Evolutionary conservation across 768 basidiomycete species (phyloP), one percentile per base, ranked within the genome.

Genomic region (Paxillus rubicundulus): DNA sequence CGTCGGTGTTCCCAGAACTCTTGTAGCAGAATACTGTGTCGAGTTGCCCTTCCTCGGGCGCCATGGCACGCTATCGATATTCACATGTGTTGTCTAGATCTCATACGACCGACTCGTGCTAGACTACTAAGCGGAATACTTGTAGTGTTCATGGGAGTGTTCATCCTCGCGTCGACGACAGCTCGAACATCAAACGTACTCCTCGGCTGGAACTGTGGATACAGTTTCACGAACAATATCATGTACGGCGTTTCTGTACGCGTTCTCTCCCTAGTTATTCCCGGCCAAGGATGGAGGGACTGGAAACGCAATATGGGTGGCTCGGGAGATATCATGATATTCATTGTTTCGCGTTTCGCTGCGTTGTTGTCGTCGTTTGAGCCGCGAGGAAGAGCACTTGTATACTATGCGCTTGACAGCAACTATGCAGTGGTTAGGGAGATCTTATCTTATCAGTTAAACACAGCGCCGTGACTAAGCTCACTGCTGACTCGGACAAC

Each of bases 121-220:
- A 5, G 1, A 2, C 5, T 33, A 24, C 14, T 51, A 12, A 56
- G n/a, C 5, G 3, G 21, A 6, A 12, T 38, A 1, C 49, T 52
- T 2, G 48, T 56, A 73, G 73, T 76, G 18, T 65, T 80, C 17
- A 84, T 82, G 0, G 82, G 82, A 1, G 72, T 77, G 5, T 84
- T 84, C 67, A 77, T 85, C 50, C 80, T 82, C 51, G 78, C 72
- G 8, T 73, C 72, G 46, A 85, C 84, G 7, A 82, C 82, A 0
- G 78, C 82, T 7, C 74, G 79, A 24, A 74, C 75, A 3, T 80
- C 78, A 34, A 67, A 78, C 42, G 73, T 75, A 9, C 64, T 84
- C 9, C 74, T 85, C 7, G 81, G 74, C 16, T 82, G 79, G 80
- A 81, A 82, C 53, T 83, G 82, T 55, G 79, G 71, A 14, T 82